Base-by-base conservation (phyloP, 805 yeast genomes). In the Metschnikowia gelsemii region DNA sequence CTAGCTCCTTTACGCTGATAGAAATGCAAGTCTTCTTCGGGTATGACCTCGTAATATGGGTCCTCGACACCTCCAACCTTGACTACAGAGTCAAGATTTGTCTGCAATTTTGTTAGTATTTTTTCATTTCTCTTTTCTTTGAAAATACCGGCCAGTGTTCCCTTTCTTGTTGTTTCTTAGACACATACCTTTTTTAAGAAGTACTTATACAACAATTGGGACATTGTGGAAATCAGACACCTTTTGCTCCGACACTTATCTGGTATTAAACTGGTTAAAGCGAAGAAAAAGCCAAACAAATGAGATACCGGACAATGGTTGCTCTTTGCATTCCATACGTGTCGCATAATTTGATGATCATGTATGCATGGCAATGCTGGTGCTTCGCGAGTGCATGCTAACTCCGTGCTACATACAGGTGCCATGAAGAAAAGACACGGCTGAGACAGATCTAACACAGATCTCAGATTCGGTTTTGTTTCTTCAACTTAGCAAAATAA, bases 41-140 rank as follows among this genome's bases (percentile, higher is more conserved):
- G 74, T 18, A 68, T 66, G 12, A 59, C 63, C 46, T 68, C 74
- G 40, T 62, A 65, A 42, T 67, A 68, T 8, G 73, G 73, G 40
- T 68, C 74, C 19, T 58, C 59, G 0, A 50, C 51, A 3, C 49
- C 56, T 1, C 71, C 73, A 30, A 64, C 53, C 7, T 46, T 46
- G 17, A 63, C 43, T 6, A 66, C 47, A 38, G 50, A 52, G 40
- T 61, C 64, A 21, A 61, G 49, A 25, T 58, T 52, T 12, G 63
- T 57, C 66, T 62, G 31, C 3, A 8, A 46, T 13, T 34, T 41
- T 41, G 40, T 39, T 38, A 24, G 2, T 18, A 28, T 31, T 16
- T 40, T 13, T 14, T 16, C 21, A 5, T 11, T 17, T 13, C n/a
- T 14, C 17, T n/a, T 8, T 8, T 32, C 14, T n/a, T 16, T 9